Base-by-base conservation (phyloP, 108 stramenopile genomes). In the Pseudonitzschia delicatissima region DNA sequence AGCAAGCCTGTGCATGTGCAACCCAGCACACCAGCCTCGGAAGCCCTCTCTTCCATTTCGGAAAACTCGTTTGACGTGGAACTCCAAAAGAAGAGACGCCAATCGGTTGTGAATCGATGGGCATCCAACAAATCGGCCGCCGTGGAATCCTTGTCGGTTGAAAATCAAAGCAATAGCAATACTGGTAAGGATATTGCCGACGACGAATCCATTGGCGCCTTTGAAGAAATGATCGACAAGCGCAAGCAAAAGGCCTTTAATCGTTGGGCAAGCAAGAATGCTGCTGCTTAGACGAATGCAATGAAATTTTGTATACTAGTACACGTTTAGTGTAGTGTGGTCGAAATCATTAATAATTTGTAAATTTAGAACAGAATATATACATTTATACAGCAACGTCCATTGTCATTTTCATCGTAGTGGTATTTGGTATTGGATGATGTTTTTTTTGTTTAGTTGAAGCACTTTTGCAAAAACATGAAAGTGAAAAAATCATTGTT, bases 1-100 rank as follows among this genome's bases (percentile, higher is more conserved):
- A 79, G 77, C 49, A 78, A 68, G 18, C 83, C 85, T 45, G n/a
- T n/a, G n/a, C n/a, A n/a, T n/a, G n/a, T n/a, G n/a, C 81, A 87
- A 50, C 73, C 83, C 37, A 68, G 69, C 37, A 80, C 79, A 48
- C 25, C n/a, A 32, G 37, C 45, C 26, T 39, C 53, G 48, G 52
- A 59, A 27, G 20, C 66, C 1, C 63, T 45, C 12, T 67, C 66
- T 6, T 57, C 61, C 32, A 76, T 67, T 20, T 73, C 72, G 27
- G 45, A 64, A 37, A 53, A 64, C 23, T 61, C 66, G 2, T 37
- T 55, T 13, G 74, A 76, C 25, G 32, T 34, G 28, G 63, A 67
- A 52, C 31, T 50, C 7, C n/a, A 58, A 27, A 21, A 52, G 20
- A 68, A 69, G 45, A 29, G 44, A 31, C 67, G 68, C 1, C 68